Evolutionary conservation across 345 rosid species (phyloP).

Genomic region (Brassica juncea): DNA sequence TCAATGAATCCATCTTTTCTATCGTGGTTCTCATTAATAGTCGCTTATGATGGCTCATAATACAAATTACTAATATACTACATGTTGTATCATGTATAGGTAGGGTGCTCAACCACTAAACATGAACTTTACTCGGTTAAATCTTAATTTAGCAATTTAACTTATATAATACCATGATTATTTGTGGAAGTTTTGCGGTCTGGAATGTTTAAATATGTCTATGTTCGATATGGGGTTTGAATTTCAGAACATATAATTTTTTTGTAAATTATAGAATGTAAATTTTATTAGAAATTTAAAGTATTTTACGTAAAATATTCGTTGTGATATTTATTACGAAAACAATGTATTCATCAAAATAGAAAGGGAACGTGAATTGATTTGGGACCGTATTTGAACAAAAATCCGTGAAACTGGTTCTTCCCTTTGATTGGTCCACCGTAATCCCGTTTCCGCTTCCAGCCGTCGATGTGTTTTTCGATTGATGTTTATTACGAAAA

Average conservation of each 20-base stretch:
- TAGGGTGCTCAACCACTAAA: neutral
- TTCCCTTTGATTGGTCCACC: slow-evolving; percentile 75
- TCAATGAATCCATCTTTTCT: no score
- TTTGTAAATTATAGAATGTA: neutral
- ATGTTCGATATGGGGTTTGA: neutral
- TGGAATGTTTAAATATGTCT: neutral
- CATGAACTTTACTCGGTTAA: neutral
- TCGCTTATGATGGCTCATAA: slow-evolving; percentile 14
- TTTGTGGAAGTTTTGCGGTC: neutral
- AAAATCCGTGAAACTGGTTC: slow-evolving; percentile 88
- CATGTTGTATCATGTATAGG: neutral
- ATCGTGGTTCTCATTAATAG: no score
- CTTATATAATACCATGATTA: neutral
- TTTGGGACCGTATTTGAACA: slow-evolving; percentile 89
- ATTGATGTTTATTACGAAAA: neutral
- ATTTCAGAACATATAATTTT: neutral
- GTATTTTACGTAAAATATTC: no score
- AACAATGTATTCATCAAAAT: no score
- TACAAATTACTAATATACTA: neutral
- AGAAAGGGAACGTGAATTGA: slow-evolving; percentile 55
- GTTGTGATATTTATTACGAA: no score
- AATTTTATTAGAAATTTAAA: no score
- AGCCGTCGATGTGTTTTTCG: slow-evolving; percentile 37
- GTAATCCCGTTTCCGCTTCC: slow-evolving; percentile 39
- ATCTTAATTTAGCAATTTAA: neutral